phyloP scores from a whole-genome alignment of 106 monocot species.

The Dendrobium chrysotoxum region DNA sequence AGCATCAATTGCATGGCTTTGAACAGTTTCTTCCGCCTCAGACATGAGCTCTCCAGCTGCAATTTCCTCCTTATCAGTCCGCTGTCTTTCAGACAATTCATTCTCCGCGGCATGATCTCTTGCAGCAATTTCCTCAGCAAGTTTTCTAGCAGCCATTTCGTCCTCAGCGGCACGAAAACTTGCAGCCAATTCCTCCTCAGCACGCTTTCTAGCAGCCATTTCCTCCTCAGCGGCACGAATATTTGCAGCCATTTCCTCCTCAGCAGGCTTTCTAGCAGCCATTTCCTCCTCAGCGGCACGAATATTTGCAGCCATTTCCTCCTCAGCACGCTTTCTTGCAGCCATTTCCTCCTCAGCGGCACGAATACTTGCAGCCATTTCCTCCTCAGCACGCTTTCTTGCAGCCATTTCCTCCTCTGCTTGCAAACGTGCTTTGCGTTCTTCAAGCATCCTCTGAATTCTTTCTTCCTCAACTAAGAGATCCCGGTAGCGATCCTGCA shows the following conservation, averaged over 20 bases:
- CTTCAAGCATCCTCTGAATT: conserved; percentile 44
- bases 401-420: conserved; percentile 62
- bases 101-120: conserved; percentile 29
- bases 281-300: conserved; percentile 27
- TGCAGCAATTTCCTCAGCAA: conserved; percentile 50
- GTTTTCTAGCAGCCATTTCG: conserved; percentile 21
- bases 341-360: conserved; percentile 12
- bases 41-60: neutral
- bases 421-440: conserved; percentile 34
- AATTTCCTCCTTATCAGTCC: conserved; percentile 16
- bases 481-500: conserved; percentile 68
- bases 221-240: conserved; percentile 4
- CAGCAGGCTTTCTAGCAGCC: conserved; percentile 13
- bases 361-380: conserved; percentile 15
- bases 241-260: conserved; percentile 22
- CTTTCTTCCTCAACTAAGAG: conserved; percentile 46
- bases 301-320: conserved; percentile 22
- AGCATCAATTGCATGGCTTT: conserved; percentile 18
- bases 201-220: conserved; percentile 5
- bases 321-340: conserved; percentile 11
- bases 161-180: conserved; percentile 21
- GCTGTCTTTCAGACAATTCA: conserved; percentile 17
- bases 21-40: conserved; percentile 16
- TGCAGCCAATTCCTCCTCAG: conserved; percentile 21
- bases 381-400: conserved; percentile 34